Base-by-base conservation (phyloP, 768 basidiomycete species). In the Sporobolomyces phaffii region DNA sequence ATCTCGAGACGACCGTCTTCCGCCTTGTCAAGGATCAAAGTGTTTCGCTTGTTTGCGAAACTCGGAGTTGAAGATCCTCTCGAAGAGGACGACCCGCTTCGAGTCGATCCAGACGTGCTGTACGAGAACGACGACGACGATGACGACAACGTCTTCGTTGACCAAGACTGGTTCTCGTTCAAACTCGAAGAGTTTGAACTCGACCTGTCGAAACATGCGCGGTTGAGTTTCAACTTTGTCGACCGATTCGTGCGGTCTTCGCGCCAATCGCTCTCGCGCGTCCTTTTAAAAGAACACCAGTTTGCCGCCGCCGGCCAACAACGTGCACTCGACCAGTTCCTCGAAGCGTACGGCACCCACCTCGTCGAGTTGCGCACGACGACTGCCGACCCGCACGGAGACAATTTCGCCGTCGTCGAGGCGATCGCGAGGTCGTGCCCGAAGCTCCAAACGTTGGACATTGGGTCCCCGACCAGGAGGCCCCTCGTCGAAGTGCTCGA, bases 231-330 rank as follows among this genome's bases (percentile, higher is more conserved):
- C 31, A 1, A n/a, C 10, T 66, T 60, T 47, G 36, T 66, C 52
- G 33, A 40, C 40, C n/a, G 33, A 4, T 24, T 61, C 10, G 29
- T 66, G 14, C 15, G 22, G 3, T 36, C 45, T 11, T 54, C 50
- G 24, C 44, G 48, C 11, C 2, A 18, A 10, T 26, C 36, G 29
- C 52, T 66, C 4, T 52, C 52, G 10, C n/a, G n/a, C 3, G 52
- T 66, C 36, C 15, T 20, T 1, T 20, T 66, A 2, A 48, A 53
- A 29, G 65, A 66, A 40, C 65, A 66, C 33, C 65, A 61, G 36
- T 40, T 66, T 29, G 13, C 40, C 3, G 14, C 26, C n/a, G n/a
- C n/a, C n/a, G n/a, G n/a, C n/a, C n/a, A n/a, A 10, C 44, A 44
- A 1, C n/a, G 18, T 8, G 53, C 47, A 11, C 45, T 66, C 28